phyloP scores from a whole-genome alignment of 2,329 filamentous ascomycete species.

The Aspergillus ibericus region DNA sequence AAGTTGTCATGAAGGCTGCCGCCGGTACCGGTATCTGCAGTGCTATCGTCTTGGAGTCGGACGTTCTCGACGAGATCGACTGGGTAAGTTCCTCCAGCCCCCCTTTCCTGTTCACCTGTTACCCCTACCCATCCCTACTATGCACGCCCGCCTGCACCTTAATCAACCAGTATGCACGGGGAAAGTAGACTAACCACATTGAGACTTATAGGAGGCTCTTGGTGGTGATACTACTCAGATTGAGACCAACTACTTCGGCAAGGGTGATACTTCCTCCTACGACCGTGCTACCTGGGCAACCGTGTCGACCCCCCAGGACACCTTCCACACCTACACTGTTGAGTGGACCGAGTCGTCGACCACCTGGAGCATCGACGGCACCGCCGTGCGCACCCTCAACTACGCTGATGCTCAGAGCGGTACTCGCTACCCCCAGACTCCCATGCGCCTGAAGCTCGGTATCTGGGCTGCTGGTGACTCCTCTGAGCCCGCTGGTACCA shows the following conservation, averaged over 20 bases:
- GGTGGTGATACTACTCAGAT: conserved; percentile 37
- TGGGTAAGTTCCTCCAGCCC: conserved; percentile 67
- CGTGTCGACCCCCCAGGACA: conserved; percentile 56
- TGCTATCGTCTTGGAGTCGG: conserved; percentile 87
- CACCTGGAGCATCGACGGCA: conserved; percentile 65
- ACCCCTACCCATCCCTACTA: conserved; percentile 37
- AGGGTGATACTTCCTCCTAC: conserved; percentile 75
- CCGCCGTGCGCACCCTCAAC: conserved; percentile 61
- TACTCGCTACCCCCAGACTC: conserved; percentile 68
- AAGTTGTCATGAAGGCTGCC: conserved; percentile 80
- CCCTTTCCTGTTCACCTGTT: background rate
- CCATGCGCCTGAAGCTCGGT: conserved; percentile 69
- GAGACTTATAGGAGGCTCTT: conserved; percentile 33
- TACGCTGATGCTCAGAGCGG: conserved; percentile 60
- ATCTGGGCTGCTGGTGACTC: conserved; percentile 66
- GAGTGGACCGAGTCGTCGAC: conserved; percentile 67
- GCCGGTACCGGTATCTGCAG: conserved; percentile 89
- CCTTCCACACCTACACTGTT: conserved; percentile 51
- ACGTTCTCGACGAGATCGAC: conserved; percentile 92
- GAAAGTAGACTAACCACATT: conserved; percentile 53
- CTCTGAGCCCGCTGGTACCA: conserved; percentile 48
- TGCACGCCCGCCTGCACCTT: conserved; percentile 2
- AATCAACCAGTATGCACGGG: conserved; percentile 24
- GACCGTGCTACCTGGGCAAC: conserved; percentile 80
- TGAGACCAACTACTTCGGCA: conserved; percentile 96